These are phyloP conservation scores for Skeletonema menzelii DNA, from an alignment of 108 stramenopile species.

Conservation along the genomic window DNA sequence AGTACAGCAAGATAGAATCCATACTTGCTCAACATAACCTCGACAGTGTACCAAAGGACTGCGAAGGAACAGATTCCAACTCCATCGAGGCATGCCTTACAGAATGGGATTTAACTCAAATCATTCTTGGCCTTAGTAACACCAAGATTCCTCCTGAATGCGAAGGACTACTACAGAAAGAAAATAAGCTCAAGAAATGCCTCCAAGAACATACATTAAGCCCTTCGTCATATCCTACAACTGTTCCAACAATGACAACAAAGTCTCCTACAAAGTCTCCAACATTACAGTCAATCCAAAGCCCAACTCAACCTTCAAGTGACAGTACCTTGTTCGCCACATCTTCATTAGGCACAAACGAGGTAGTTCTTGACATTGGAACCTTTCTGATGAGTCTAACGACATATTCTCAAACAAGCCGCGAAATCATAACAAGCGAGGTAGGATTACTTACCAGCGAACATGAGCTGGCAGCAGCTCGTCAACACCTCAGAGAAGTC, in stretches of 20 bases:
- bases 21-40: background rate
- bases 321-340: background rate
- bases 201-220: background rate
- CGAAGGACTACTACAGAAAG: background rate
- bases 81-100: background rate
- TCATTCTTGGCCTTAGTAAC: background rate
- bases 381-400: background rate
- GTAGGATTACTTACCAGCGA: background rate
- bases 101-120: background rate
- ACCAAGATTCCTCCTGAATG: background rate
- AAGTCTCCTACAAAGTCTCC: background rate
- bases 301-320: background rate
- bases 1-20: background rate
- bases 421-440: background rate
- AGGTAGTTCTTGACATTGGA: background rate
- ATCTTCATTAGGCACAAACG: background rate
- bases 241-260: background rate
- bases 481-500: constrained; percentile 1
- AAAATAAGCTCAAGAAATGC: background rate
- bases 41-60: background rate
- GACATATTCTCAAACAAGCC: constrained; percentile 8
- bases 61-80: background rate
- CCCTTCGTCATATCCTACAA: background rate
- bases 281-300: background rate
- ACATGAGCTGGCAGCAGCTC: constrained; percentile 6